Evolutionary conservation across 2,329 filamentous ascomycete genomes (phyloP), one percentile per base, ranked within the genome.

Genomic region (Colletotrichum horii): DNA sequence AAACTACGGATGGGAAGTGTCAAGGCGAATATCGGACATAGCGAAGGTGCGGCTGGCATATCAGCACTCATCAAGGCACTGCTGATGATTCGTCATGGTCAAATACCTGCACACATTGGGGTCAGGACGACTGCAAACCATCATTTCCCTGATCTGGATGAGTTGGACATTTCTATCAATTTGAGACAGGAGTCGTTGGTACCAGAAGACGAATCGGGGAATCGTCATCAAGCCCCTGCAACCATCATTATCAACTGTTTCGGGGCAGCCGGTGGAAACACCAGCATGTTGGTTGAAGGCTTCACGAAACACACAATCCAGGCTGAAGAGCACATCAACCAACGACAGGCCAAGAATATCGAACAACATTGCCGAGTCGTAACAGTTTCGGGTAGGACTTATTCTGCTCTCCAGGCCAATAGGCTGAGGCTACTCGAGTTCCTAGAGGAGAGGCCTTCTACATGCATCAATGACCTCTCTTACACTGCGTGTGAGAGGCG

Each of bases 231-330:
- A 58, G 22, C 22, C 55, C 55, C 2, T 8, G 22, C 55, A 19
- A 28, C 26, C 6, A 26, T 82, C 8, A 79, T 87, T 26, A 79
- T 90, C 56, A 91, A 92, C 82, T 90, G 89, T 81, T 91, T 90
- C 77, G 85, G 85, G 62, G 90, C 90, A n/a, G 88, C 89, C 22
- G 90, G 90, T 64, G 90, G 90, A 12, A 93, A 92, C 78, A 90
- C 89, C 6, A 86, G 85, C 11, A 79, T 91, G 34, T 78, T 90
- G 8, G 71, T 91, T 14, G 87, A 90, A 76, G 88, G 43, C 43
- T 48, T 48, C 2, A 22, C n/a, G 19, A 90, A 74, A 85, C 80
- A 1, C 86, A 87, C 3, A 66, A 69, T 61, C 70, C 43, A 3
- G n/a, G 43, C n/a, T 0, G 43, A 48, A 22, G 11, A 48, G 43